Conservation (phyloP, 73 alveolate genomes). For the Symbiodinium pilosum region DNA sequence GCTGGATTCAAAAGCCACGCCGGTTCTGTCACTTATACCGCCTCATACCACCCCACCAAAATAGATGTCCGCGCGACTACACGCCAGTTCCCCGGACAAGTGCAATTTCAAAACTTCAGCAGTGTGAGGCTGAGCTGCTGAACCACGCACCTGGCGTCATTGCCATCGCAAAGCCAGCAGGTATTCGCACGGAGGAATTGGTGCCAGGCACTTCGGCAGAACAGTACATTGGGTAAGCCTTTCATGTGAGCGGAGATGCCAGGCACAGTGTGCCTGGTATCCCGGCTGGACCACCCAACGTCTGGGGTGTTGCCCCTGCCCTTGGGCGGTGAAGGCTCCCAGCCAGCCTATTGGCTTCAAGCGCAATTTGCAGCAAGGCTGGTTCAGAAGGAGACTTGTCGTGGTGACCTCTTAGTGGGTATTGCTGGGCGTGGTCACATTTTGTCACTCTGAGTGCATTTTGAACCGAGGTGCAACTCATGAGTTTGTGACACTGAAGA, state of each 20-base stretch:
- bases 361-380: slow-evolving; percentile 3
- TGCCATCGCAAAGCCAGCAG: neutral
- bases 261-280: neutral
- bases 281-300: slow-evolving; percentile 3
- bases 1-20: too few species aligned
- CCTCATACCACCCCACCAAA: too few species aligned
- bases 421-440: too few species aligned
- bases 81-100: too few species aligned
- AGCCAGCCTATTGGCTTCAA: slow-evolving; percentile 1
- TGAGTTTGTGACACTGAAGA: neutral
- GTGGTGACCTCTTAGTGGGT: neutral
- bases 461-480: neutral
- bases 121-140: neutral
- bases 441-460: neutral
- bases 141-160: neutral
- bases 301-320: slow-evolving; percentile 15
- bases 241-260: too few species aligned
- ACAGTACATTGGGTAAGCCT: too few species aligned
- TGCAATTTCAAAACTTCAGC: too few species aligned
- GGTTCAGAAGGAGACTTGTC: neutral
- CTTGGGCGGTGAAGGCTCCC: slow-evolving; percentile 12
- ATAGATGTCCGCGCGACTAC: too few species aligned
- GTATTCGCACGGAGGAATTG: neutral
- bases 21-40: too few species aligned
- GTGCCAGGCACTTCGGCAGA: neutral